A percentile compares a stretch with the other conserved stretches of the same genome.
phyloP scores from a whole-genome alignment of 306 rosid genomes.

The Aeschynomene evenia region DNA sequence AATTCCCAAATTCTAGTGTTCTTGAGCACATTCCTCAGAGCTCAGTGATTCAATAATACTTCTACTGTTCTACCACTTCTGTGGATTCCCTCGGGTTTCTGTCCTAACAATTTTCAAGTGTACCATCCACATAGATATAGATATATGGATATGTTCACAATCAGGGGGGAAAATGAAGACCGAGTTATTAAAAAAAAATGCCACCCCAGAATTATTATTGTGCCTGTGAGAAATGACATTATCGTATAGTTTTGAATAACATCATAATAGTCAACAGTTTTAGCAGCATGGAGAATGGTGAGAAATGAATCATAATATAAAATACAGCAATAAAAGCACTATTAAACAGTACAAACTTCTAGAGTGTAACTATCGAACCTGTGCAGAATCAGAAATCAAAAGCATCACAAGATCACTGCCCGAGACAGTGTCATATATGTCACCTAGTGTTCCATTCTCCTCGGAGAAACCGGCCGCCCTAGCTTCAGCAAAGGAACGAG shows the following conservation, averaged over 20 bases:
- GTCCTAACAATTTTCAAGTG: not conserved
- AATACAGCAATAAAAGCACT: not conserved
- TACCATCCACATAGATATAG: not conserved
- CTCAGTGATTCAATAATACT: too few species aligned
- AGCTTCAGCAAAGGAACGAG: conserved; percentile 85
- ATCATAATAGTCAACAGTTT: not conserved
- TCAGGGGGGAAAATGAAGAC: not conserved
- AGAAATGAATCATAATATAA: not conserved
- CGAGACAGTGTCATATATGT: conserved; percentile 78
- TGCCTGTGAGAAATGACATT: too few species aligned
- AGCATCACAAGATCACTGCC: conserved; percentile 92
- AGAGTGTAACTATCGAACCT: conserved; percentile 50
- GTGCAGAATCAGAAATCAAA: conserved; percentile 93
- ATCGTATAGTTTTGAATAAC: not conserved
- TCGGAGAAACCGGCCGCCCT: conserved; percentile 85
- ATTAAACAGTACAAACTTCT: not conserved
- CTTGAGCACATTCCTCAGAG: too few species aligned
- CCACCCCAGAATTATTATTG: not conserved
- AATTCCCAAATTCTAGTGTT: too few species aligned
- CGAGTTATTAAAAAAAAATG: not conserved
- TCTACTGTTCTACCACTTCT: too few species aligned
- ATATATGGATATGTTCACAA: too few species aligned
- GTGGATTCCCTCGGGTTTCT: too few species aligned
- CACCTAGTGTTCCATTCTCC: conserved; percentile 95
- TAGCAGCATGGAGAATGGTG: not conserved